These are phyloP conservation scores for Novymonas esmeraldas DNA, from an alignment of 208 protist genomes.

Conservation along the genomic window DNA sequence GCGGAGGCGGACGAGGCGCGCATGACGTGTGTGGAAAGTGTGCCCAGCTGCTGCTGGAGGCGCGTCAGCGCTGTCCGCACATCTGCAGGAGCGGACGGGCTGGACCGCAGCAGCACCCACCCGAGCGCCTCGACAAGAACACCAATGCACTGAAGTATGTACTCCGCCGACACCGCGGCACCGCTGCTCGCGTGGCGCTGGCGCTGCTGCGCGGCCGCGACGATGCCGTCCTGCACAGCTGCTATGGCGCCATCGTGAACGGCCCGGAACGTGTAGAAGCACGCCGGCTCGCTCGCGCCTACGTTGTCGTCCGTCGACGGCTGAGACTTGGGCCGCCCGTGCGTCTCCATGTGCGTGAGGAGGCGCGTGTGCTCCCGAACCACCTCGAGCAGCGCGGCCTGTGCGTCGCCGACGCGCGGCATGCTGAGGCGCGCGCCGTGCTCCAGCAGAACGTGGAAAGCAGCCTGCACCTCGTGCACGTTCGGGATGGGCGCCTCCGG, in stretches of 20 bases:
- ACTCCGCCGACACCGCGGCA: background rate
- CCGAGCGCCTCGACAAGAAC: conserved; percentile 16
- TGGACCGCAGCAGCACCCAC: conserved; percentile 22
- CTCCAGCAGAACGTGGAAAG: conserved; percentile 20
- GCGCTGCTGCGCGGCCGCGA: background rate
- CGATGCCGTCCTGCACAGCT: conserved; percentile 14
- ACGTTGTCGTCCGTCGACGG: conserved; percentile 2
- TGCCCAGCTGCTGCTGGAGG: conserved; percentile 12
- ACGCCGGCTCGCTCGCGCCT: conserved; percentile 5
- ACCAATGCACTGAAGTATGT: conserved; percentile 6
- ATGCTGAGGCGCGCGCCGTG: conserved; percentile 6
- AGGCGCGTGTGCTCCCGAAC: conserved; percentile 37
- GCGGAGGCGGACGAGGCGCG: background rate
- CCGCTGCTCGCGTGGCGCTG: conserved; percentile 1
- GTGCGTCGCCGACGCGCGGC: conserved; percentile 15
- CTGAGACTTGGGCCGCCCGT: conserved; percentile 14
- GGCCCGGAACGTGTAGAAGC: conserved; percentile 19
- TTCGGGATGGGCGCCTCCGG: conserved; percentile 10
- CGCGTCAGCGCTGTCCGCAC: background rate
- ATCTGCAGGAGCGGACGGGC: conserved; percentile 1
- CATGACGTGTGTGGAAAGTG: background rate
- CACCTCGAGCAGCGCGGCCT: conserved; percentile 24
- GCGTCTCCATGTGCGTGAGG: conserved; percentile 31
- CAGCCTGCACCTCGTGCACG: conserved; percentile 32
- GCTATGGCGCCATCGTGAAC: conserved; percentile 16